Percentiles rank a stretch among this genome's conserved stretches.
These are phyloP conservation scores for Lasiodiplodia sp. DNA, from an alignment of 2,329 filamentous ascomycete species.

Conservation along the genomic window DNA sequence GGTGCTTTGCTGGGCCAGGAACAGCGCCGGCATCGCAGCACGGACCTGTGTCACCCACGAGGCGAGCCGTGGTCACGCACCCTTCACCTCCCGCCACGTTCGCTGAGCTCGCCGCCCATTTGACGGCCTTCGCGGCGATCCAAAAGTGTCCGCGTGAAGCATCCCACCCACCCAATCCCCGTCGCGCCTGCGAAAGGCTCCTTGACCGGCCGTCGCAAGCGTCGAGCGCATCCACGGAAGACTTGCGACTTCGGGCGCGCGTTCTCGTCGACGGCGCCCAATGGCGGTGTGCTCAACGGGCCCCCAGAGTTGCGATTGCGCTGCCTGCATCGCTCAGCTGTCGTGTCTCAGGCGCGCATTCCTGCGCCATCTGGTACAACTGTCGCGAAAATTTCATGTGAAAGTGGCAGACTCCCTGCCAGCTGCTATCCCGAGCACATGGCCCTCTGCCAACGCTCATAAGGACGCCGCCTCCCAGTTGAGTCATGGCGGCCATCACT, in stretches of 20 bases:
- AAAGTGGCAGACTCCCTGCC: neutral
- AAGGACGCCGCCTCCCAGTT: neutral
- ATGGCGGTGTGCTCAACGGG: neutral
- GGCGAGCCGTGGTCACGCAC: constrained; percentile 25
- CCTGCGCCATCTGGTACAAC: constrained; percentile 10
- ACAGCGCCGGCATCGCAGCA: constrained; percentile 23
- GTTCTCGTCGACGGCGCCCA: neutral
- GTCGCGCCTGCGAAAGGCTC: neutral
- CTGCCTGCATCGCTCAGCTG: neutral
- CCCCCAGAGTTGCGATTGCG: no score
- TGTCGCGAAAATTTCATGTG: constrained; percentile 14
- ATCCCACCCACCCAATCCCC: neutral
- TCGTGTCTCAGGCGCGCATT: constrained; percentile 11
- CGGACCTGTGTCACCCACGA: constrained; percentile 15
- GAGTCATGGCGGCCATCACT: constrained; percentile 13
- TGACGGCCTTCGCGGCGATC: constrained; percentile 1
- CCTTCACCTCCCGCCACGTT: constrained; percentile 25
- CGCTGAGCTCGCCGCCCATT: constrained; percentile 11
- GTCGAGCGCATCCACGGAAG: no score
- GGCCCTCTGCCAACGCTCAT: neutral
- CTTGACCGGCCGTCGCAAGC: neutral
- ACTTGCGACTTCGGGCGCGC: neutral
- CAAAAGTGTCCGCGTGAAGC: constrained; percentile 2
- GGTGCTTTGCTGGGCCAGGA: constrained; percentile 7
- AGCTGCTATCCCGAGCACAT: constrained; percentile 9